Evolutionary conservation across 2,329 filamentous ascomycete genomes (phyloP), one percentile per base, ranked within the genome.

Genomic region (Phaeosphaeria sp.): DNA sequence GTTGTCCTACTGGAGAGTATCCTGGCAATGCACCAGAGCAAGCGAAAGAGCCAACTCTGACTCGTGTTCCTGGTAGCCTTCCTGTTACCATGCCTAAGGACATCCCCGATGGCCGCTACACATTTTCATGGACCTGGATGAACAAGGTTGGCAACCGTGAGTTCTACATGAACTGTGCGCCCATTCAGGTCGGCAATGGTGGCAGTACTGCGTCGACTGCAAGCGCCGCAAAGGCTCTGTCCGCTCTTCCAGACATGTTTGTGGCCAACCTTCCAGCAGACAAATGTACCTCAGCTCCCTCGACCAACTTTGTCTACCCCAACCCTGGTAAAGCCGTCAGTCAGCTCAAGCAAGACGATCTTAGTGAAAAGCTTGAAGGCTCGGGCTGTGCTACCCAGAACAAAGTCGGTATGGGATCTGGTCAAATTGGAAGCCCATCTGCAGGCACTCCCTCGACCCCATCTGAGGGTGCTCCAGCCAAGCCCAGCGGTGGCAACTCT

Each of bases 91-190:
- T 97, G 18, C 94, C 93, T 0, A 72, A 83, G 0, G 84, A 87
- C 15, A 83, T 97, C 27, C 86, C 89, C 1, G 79, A 87, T 0
- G 95, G 94, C 0, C 83, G 90, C 20, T 94, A 91, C 50, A 90
- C 89, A 0, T 82, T 98, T 4, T 91, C 92, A 0, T 98, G 93
- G 93, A 92, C 92, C 0, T 98, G 95, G 95, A 87, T 96, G 78
- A 98, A 98, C 78, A 90, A 90, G 58, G 72, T 96, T 10, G 95
- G 95, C 2, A 97, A 97, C 81, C 89, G 93, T 0, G 95, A 98
- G 75, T 92, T 97, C 84, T 97, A 98, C 84, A 96, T 97, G 93
- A 96, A 97, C 84, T 99, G 94, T 68, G 92, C 90, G 0, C 87
- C 91, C 0, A 77, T 96, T 48, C 84, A 82, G 0, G 83, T 98